phyloP scores from a whole-genome alignment of 352 stramenopile genomes.

The Pythium dissotocum region DNA sequence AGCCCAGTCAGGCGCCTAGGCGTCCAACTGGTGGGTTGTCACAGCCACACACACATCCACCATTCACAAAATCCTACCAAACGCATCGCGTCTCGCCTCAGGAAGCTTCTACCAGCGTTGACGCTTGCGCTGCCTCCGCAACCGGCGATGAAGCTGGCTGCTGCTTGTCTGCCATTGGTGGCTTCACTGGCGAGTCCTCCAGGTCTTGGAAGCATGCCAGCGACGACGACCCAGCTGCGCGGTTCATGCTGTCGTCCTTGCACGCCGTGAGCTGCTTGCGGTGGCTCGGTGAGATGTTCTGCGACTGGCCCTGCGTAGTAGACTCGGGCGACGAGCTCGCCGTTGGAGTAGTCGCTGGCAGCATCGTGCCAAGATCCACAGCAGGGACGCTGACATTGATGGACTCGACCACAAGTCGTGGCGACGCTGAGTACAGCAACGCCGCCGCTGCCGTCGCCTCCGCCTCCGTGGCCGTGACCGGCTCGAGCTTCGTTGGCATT shows the following conservation, averaged over 20 bases:
- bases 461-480: constrained; percentile 4
- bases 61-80: constrained; percentile 1
- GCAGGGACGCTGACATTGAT: constrained; percentile 17
- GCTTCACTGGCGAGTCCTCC: background rate
- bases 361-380: background rate
- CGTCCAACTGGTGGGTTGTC: background rate
- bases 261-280: constrained; percentile 42
- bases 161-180: constrained; percentile 13
- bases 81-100: background rate
- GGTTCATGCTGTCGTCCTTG: constrained; percentile 36
- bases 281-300: constrained; percentile 52
- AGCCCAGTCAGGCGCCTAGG: too few relatives aligned
- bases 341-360: constrained; percentile 38
- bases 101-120: background rate
- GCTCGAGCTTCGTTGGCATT: background rate
- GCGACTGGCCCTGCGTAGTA: constrained; percentile 11
- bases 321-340: constrained; percentile 22
- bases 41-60: constrained; percentile 2
- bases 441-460: constrained; percentile 21
- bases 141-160: background rate
- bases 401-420: background rate
- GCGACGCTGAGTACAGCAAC: constrained; percentile 18
- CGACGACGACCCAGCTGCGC: constrained; percentile 35
- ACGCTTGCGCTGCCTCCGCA: background rate
- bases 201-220: constrained; percentile 45